Evolutionary conservation across 2,329 filamentous ascomycete species (phyloP).

Genomic region (Xylaria digitata): DNA sequence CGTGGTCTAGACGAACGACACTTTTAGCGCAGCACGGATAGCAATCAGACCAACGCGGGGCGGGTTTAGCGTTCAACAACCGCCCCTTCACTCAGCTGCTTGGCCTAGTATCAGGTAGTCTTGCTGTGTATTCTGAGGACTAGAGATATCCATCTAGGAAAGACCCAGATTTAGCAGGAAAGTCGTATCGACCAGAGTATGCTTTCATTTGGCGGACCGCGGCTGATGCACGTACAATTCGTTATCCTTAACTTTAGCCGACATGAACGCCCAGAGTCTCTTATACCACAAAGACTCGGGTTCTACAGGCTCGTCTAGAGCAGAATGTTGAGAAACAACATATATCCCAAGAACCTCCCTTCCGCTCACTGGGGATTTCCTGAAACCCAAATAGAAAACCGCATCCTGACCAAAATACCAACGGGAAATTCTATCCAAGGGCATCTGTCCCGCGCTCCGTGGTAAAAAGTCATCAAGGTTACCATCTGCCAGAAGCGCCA

Average conservation of each 20-base stretch:
- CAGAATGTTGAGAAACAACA: slow-evolving; percentile 18
- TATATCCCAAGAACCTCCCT: slow-evolving; percentile 23
- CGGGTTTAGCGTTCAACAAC: too few relatives aligned
- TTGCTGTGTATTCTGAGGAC: too few relatives aligned
- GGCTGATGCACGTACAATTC: too few relatives aligned
- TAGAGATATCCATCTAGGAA: too few relatives aligned
- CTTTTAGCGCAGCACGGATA: too few relatives aligned
- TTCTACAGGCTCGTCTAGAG: background rate
- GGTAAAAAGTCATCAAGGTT: slow-evolving; percentile 18
- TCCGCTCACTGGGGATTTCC: background rate
- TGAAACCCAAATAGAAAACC: slow-evolving; percentile 15
- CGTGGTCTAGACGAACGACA: too few relatives aligned
- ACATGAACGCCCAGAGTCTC: slow-evolving; percentile 1
- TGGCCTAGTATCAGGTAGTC: too few relatives aligned
- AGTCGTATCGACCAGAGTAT: too few relatives aligned
- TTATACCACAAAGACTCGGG: background rate
- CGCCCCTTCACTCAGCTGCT: too few relatives aligned
- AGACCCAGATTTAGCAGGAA: too few relatives aligned
- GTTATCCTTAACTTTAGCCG: background rate
- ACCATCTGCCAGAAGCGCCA: slow-evolving; percentile 18
- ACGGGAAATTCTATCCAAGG: slow-evolving; percentile 13
- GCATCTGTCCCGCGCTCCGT: slow-evolving; percentile 7
- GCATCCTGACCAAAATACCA: slow-evolving; percentile 24
- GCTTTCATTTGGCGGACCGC: too few relatives aligned
- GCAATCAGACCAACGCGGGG: too few relatives aligned